A percentile compares a stretch with the other conserved stretches of the same genome.
Conservation (phyloP, 164 flowering plant genomes). For the Nelumbo lutea region DNA sequence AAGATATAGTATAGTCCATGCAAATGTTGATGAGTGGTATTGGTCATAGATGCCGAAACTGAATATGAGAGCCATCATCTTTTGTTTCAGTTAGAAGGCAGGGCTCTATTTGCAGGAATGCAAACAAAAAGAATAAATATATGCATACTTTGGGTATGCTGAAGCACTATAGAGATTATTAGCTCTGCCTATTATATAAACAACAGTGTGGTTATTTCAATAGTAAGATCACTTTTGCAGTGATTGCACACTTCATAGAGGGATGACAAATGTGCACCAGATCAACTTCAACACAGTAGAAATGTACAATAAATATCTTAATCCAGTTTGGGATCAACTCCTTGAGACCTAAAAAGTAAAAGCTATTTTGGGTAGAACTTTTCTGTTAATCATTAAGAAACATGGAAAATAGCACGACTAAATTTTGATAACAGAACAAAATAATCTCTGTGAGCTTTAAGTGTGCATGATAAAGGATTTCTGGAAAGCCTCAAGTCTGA, state of each 20-base stretch:
- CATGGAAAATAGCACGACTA: not conserved
- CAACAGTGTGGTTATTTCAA: not conserved
- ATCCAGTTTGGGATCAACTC: not conserved
- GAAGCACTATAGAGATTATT: slow-evolving; percentile 2
- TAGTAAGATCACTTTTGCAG: not conserved
- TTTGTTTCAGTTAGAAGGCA: not conserved
- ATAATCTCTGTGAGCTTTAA: too few relatives aligned
- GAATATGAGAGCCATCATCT: not conserved
- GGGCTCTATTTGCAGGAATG: slow-evolving; percentile 1
- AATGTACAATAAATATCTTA: not conserved
- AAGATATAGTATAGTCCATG: not conserved
- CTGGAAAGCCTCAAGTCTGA: too few relatives aligned
- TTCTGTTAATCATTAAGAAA: too few relatives aligned
- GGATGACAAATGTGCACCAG: not conserved
- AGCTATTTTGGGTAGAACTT: too few relatives aligned
- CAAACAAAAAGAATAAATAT: not conserved
- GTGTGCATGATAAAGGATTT: not conserved
- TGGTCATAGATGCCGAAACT: slow-evolving; percentile 4
- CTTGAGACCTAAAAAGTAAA: not conserved
- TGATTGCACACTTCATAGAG: not conserved
- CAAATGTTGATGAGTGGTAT: not conserved
- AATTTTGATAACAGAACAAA: too few relatives aligned
- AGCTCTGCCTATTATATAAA: not conserved
- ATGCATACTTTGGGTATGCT: not conserved
- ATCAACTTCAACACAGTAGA: not conserved